These are phyloP conservation scores for Lachnellula hyalina DNA, from an alignment of 2,329 filamentous ascomycete genomes.

Conservation along the genomic window DNA sequence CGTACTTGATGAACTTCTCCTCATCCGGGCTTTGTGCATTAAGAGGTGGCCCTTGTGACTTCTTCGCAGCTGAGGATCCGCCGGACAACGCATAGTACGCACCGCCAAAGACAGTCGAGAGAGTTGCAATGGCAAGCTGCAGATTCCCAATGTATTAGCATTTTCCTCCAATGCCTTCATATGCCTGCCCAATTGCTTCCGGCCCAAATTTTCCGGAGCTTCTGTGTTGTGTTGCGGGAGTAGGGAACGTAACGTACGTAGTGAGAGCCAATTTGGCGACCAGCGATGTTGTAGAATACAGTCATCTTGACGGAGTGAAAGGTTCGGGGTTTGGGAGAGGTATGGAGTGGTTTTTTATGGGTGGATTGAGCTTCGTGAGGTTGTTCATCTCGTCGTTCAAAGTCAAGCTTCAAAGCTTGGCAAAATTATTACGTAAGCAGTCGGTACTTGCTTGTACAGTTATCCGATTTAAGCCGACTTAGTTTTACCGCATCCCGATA, in stretches of 20 bases:
- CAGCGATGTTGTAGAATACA: conserved; percentile 29
- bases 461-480: background rate
- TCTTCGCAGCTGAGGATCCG: conserved; percentile 26
- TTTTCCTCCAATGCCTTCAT: background rate
- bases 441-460: background rate
- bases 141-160: conserved; percentile 16
- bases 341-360: background rate
- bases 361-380: conserved; percentile 22
- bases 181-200: conserved; percentile 6
- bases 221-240: conserved; percentile 3
- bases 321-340: conserved; percentile 10
- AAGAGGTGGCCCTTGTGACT: conserved; percentile 29
- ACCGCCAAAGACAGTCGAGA: conserved; percentile 21
- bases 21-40: conserved; percentile 32
- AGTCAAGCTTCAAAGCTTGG: conserved; percentile 14
- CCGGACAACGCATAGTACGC: conserved; percentile 15
- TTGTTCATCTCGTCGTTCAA: conserved; percentile 11
- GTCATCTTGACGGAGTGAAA: conserved; percentile 26
- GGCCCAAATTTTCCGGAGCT: conserved; percentile 6
- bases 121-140: conserved; percentile 30
- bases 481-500: background rate
- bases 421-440: background rate
- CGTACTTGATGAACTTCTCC: conserved; percentile 34
- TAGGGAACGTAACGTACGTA: conserved; percentile 20
- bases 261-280: conserved; percentile 32